A percentile compares a stretch with the other conserved stretches of the same genome.
Evolutionary conservation across 345 rosid genomes (phyloP).

Genomic region (Mercurialis annua): DNA sequence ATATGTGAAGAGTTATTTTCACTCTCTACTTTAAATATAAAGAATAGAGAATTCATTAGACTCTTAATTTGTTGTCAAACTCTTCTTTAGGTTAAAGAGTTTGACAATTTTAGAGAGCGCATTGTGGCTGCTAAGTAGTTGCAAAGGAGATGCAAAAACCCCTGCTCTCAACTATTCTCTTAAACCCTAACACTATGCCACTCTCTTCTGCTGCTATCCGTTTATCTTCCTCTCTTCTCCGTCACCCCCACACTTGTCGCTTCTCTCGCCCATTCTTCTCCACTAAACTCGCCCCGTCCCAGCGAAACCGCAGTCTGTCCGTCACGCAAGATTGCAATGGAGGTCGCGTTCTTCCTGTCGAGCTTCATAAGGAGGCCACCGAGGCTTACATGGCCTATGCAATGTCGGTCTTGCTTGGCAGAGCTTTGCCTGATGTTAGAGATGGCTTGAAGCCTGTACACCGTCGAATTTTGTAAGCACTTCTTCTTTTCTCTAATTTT

Average conservation of each 20-base stretch:
- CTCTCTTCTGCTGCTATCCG: conserved; percentile 67
- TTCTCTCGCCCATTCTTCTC: conserved; percentile 42
- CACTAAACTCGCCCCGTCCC: neutral
- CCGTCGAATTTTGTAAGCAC: conserved; percentile 76
- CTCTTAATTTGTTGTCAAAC: too few relatives aligned
- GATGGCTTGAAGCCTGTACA: conserved; percentile 97
- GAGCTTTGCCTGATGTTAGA: conserved; percentile 90
- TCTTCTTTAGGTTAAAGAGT: too few relatives aligned
- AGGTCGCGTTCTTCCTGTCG: conserved; percentile 44
- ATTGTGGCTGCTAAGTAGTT: too few relatives aligned
- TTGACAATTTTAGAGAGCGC: too few relatives aligned
- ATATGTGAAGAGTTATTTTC: too few relatives aligned
- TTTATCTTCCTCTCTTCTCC: conserved; percentile 53
- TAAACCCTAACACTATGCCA: conserved; percentile 46
- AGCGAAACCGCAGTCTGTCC: conserved; percentile 45
- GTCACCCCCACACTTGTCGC: conserved; percentile 19
- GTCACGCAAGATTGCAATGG: conserved; percentile 32
- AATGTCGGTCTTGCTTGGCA: conserved; percentile 88
- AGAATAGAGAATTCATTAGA: too few relatives aligned
- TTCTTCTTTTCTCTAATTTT: neutral
- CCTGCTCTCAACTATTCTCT: conserved; percentile 24
- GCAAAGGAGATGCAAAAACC: too few relatives aligned
- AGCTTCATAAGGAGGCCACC: conserved; percentile 89
- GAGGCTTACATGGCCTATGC: conserved; percentile 91
- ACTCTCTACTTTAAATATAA: too few relatives aligned